These are phyloP conservation scores for Gossypium thurberi DNA, from an alignment of 345 rosid genomes.

Conservation along the genomic window DNA sequence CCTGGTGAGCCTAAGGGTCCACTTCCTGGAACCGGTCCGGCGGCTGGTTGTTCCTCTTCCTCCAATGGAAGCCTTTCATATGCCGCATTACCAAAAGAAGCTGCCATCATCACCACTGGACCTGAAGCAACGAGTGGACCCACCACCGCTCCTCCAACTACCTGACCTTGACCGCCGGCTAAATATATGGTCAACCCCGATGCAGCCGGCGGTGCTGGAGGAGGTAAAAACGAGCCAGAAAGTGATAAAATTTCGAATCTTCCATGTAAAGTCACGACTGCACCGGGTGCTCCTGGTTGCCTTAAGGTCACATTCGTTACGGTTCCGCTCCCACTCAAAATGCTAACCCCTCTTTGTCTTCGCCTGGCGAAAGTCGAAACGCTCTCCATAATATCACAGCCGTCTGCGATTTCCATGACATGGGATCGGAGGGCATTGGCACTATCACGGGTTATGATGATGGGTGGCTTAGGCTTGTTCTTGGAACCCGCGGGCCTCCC, in stretches of 20 bases:
- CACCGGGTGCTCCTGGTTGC: conserved; percentile 78
- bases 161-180: conserved; percentile 96
- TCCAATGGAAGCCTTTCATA: conserved; percentile 79
- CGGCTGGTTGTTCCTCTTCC: conserved; percentile 50
- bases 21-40: conserved; percentile 24
- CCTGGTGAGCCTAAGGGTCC: conserved; percentile 35
- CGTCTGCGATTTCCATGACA: conserved; percentile 76
- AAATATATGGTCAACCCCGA: conserved; percentile 78
- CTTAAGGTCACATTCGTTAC: conserved; percentile 70
- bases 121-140: conserved; percentile 80
- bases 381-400: conserved; percentile 77
- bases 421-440: conserved; percentile 94
- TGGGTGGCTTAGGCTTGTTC: conserved; percentile 87
- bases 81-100: conserved; percentile 94
- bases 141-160: conserved; percentile 79
- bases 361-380: conserved; percentile 66
- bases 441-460: conserved; percentile 88
- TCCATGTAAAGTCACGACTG: conserved; percentile 76
- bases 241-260: conserved; percentile 86
- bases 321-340: conserved; percentile 80
- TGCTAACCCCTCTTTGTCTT: conserved; percentile 80
- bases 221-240: conserved; percentile 86
- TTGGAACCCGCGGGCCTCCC: conserved; percentile 89
- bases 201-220: conserved; percentile 89
- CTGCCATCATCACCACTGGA: conserved; percentile 89